Conservation (phyloP, 148 eudicot species). For the Tetragonia tetragonoides region DNA sequence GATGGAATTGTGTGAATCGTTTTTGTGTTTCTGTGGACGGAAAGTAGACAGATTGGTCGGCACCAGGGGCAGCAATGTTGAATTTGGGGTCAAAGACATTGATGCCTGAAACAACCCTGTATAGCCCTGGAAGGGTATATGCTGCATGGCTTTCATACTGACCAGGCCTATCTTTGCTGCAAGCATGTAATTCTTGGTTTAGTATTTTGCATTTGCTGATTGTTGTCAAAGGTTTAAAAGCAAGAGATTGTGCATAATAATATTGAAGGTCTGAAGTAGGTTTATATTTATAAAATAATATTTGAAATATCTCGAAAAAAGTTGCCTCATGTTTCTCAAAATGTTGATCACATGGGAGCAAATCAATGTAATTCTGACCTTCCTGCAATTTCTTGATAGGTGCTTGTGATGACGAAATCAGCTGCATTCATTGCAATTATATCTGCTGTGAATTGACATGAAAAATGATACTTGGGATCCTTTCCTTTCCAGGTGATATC, state of each 20-base stretch:
- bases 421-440: constrained; percentile 88
- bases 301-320: neutral
- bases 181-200: constrained; percentile 19
- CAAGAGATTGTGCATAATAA: neutral
- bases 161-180: constrained; percentile 94
- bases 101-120: constrained; percentile 86
- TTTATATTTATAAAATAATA: neutral
- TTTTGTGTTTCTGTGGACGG: constrained; percentile 60
- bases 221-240: neutral
- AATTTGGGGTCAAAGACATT: constrained; percentile 89
- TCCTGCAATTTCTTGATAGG: constrained; percentile 97
- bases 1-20: constrained; percentile 63
- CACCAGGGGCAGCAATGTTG: constrained; percentile 96
- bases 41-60: constrained; percentile 86
- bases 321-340: neutral
- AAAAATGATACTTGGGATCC: constrained; percentile 84
- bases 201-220: constrained; percentile 4
- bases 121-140: constrained; percentile 83
- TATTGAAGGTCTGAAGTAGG: neutral
- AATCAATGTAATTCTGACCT: constrained; percentile 41
- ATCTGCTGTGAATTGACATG: constrained; percentile 96
- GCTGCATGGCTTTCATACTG: constrained; percentile 88
- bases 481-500: constrained; percentile 83
- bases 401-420: constrained; percentile 93
- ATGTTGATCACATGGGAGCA: neutral